phyloP scores from a whole-genome alignment of 495 filamentous ascomycete genomes.

The Neurospora sp. region DNA sequence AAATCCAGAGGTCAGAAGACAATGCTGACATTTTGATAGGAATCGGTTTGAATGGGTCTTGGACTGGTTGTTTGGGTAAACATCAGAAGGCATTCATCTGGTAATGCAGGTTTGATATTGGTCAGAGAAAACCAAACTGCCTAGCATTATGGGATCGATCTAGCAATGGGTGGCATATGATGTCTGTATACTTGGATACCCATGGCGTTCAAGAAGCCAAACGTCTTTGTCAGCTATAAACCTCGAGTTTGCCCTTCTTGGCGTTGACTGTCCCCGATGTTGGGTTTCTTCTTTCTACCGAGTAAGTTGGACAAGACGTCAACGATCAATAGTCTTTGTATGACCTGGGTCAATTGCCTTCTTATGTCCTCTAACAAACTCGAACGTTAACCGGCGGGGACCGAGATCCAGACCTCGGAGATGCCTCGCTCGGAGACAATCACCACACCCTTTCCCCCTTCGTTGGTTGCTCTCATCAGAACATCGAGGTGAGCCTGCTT shows the following conservation, averaged over 20 bases:
- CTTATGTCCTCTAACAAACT: not conserved
- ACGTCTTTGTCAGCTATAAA: not conserved
- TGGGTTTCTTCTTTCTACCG: not conserved
- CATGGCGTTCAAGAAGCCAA: not conserved
- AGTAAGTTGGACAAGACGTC: not conserved
- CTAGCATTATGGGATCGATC: not conserved
- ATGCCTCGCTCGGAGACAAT: not conserved
- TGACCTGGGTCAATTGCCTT: not conserved
- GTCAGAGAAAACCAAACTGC: not conserved
- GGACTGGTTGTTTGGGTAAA: slow-evolving; percentile 21
- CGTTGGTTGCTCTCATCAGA: not conserved
- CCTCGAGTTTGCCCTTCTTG: not conserved
- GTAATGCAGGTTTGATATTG: not conserved
- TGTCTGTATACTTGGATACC: not conserved
- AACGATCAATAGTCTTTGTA: not conserved
- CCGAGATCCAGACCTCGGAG: not conserved
- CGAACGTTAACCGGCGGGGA: not conserved
- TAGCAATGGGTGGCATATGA: not conserved
- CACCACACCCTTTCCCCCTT: not conserved
- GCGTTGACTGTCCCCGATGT: not conserved
- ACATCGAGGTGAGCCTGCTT: not conserved
- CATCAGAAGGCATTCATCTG: not conserved
- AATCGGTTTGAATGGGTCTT: slow-evolving; percentile 16
- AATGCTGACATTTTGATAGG: slow-evolving; percentile 9
- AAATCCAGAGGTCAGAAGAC: not conserved